A percentile compares a stretch with the other conserved stretches of the same genome.
Evolutionary conservation across 805 yeast genomes (phyloP).

Genomic region (Hanseniaspora hatyaiensis): DNA sequence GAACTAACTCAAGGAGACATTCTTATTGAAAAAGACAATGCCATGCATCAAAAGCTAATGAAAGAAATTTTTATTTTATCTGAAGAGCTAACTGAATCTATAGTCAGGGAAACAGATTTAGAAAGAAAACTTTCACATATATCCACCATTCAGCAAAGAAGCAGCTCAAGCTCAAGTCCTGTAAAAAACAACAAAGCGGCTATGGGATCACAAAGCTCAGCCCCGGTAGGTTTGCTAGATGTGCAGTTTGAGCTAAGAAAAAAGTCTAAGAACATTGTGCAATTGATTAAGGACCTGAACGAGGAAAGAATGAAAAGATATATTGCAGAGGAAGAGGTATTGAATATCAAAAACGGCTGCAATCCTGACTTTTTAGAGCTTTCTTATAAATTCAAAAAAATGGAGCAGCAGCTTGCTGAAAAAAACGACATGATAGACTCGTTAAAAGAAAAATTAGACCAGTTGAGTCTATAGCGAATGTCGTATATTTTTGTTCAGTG

Average conservation of each 20-base stretch:
- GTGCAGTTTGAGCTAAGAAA: slow-evolving; percentile 30
- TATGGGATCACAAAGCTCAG: slow-evolving; percentile 14
- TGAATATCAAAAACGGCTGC: slow-evolving; percentile 43
- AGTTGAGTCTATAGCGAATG: too few species aligned
- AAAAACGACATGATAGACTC: slow-evolving; percentile 42
- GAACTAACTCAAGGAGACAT: background rate
- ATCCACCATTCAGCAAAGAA: too few species aligned
- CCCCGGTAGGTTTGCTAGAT: slow-evolving; percentile 17
- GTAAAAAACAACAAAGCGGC: slow-evolving; percentile 9
- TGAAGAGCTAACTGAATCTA: slow-evolving; percentile 59
- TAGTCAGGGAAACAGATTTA: slow-evolving; percentile 53
- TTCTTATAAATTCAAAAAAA: slow-evolving; percentile 43
- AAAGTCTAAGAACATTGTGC: slow-evolving; percentile 36
- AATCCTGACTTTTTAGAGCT: slow-evolving; percentile 45
- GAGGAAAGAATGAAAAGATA: slow-evolving; percentile 56
- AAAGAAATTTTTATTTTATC: slow-evolving; percentile 59
- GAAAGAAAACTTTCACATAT: slow-evolving; percentile 34
- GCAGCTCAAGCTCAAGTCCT: slow-evolving; percentile 1
- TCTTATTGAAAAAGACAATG: slow-evolving; percentile 12
- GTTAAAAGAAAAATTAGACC: slow-evolving; percentile 20
- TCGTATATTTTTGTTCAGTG: too few species aligned
- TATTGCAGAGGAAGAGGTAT: slow-evolving; percentile 59
- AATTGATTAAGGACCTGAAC: slow-evolving; percentile 45
- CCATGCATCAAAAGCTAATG: slow-evolving; percentile 39
- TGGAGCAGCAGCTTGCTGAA: slow-evolving; percentile 37